Base-by-base conservation (phyloP, 371 early-diverging fungal species). In the Actinomortierella wolfii region DNA sequence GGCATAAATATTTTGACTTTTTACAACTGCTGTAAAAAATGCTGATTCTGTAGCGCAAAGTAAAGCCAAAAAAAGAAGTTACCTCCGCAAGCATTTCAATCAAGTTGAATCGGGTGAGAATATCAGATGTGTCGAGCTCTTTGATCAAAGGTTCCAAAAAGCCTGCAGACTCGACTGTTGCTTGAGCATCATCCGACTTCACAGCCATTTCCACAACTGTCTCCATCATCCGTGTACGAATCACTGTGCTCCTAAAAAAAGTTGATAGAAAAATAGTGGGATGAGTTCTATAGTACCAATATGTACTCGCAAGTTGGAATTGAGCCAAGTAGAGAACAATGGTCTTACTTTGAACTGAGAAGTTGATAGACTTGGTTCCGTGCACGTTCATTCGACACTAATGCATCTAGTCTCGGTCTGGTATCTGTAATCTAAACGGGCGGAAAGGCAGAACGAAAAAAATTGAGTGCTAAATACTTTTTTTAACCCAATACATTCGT, bases 41-140 rank as follows among this genome's bases (percentile, higher is more conserved):
- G n/a, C n/a, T n/a, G n/a, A n/a, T n/a, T n/a, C n/a, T n/a, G n/a
- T n/a, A n/a, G n/a, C n/a, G n/a, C n/a, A n/a, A n/a, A n/a, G n/a
- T n/a, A n/a, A n/a, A n/a, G n/a, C n/a, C n/a, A n/a, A n/a, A n/a
- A 15, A 4, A 45, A 26, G 25, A 39, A 18, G 1, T 0, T 50
- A 61, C 67, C 61, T 71, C 64, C 1, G 65, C 55, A 13, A 71
- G 59, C 24, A 71, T 64, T 52, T 71, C 71, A 20, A 71, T 65
- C 20, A 71, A 43, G 18, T 71, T 71, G 60, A 71, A 71, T 17
- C 71, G 60, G 4, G 66, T 56, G 42, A 71, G 54, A 39, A 64
- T 61, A 48, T 71, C 71, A 4, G 47, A 23, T 1, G 59, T 20
- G 11, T 13, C 29, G 14, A 71, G 45, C 3, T 61, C 66, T 14